These are phyloP conservation scores for Coniochaeta sp. DNA, from an alignment of 2,329 filamentous ascomycete genomes.

Conservation along the genomic window DNA sequence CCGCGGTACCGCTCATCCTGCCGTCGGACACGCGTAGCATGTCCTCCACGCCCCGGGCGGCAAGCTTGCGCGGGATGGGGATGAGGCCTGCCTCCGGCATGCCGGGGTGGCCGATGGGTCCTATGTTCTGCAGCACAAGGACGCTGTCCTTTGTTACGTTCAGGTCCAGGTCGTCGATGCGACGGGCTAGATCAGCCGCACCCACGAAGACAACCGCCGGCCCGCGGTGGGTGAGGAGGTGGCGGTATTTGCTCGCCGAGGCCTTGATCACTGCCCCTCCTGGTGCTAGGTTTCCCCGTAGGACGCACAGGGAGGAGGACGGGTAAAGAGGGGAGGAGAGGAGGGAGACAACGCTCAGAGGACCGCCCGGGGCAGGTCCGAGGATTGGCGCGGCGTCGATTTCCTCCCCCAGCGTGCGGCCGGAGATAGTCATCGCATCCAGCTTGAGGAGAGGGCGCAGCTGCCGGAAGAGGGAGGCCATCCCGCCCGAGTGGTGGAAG, in stretches of 20 bases:
- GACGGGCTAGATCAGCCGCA: conserved; percentile 66
- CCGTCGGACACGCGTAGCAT: conserved; percentile 84
- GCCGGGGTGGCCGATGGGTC: conserved; percentile 81
- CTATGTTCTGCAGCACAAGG: conserved; percentile 80
- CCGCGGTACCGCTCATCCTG: conserved; percentile 76
- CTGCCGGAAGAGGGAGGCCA: conserved; percentile 72
- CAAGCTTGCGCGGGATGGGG: conserved; percentile 67
- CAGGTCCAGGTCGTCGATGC: conserved; percentile 50
- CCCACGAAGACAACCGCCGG: conserved; percentile 61
- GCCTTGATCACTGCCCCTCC: conserved; percentile 85
- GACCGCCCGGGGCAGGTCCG: conserved; percentile 23
- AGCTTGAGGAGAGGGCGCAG: conserved; percentile 73
- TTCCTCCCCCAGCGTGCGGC: conserved; percentile 75
- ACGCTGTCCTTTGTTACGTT: conserved; percentile 57
- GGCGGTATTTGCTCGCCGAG: conserved; percentile 73
- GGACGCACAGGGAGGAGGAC: conserved; percentile 73
- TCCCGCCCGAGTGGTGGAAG: conserved; percentile 81
- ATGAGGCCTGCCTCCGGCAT: conserved; percentile 78
- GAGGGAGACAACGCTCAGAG: conserved; percentile 52
- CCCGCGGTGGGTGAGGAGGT: conserved; percentile 37
- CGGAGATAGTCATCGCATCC: conserved; percentile 73
- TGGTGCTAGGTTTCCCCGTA: conserved; percentile 77
- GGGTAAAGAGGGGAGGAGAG: conserved; percentile 60
- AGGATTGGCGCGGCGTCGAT: conserved; percentile 63
- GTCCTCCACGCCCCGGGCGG: conserved; percentile 67